Evolutionary conservation across 208 protist genomes (phyloP).

Genomic region (Acanthamoeba divionensis): DNA sequence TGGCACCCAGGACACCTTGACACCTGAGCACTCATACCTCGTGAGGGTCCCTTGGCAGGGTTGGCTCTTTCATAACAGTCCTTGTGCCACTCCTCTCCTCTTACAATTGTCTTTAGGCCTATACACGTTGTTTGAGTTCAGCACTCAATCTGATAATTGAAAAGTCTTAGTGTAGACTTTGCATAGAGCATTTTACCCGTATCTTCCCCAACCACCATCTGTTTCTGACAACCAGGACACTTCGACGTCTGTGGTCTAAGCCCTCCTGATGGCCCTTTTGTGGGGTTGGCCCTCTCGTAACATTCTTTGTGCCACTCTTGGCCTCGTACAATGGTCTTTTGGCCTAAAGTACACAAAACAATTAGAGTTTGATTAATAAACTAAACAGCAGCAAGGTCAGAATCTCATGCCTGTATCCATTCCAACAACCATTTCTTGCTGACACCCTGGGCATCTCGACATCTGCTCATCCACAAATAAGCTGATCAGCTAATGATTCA

Average conservation of each 20-base stretch:
- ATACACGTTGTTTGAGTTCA: too few species aligned
- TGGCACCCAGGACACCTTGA: not conserved
- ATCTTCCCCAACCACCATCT: conserved; percentile 16
- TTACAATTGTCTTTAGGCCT: conserved; percentile 10
- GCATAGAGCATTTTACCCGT: too few species aligned
- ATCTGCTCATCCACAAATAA: not conserved
- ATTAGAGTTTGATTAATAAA: not conserved
- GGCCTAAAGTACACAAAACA: not conserved
- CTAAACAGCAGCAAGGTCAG: not conserved
- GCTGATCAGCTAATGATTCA: too few species aligned
- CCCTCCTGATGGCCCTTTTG: not conserved
- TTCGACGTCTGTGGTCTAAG: not conserved
- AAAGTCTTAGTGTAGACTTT: too few species aligned
- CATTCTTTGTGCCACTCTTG: conserved; percentile 33
- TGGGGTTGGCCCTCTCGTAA: not conserved
- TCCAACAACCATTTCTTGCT: not conserved
- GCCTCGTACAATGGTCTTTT: not conserved
- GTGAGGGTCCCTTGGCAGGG: not conserved
- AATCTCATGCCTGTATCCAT: not conserved
- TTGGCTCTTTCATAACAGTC: not conserved
- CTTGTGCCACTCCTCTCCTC: conserved; percentile 32
- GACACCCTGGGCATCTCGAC: not conserved
- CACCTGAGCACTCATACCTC: not conserved
- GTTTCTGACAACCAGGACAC: not conserved
- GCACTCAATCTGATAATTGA: too few species aligned